These are phyloP conservation scores for Citrullus colocynthis DNA, from an alignment of 306 rosid species.

Conservation along the genomic window DNA sequence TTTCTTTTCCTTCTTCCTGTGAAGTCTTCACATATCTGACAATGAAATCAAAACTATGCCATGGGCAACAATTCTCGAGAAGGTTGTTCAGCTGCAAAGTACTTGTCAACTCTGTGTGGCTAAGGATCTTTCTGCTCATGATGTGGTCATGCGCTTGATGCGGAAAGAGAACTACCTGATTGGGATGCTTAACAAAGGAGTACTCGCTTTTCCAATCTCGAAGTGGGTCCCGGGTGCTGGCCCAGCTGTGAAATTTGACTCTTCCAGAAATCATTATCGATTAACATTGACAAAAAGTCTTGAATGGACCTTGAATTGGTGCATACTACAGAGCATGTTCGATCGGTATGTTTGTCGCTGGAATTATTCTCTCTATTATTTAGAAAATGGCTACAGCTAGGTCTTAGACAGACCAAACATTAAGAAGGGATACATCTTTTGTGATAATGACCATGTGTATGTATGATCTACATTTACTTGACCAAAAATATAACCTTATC, in stretches of 20 bases:
- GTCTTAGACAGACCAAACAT: background rate
- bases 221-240: constrained; percentile 87
- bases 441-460: background rate
- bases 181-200: constrained; percentile 90
- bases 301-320: constrained; percentile 97
- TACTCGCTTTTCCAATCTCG: constrained; percentile 85
- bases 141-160: constrained; percentile 87
- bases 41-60: constrained; percentile 86
- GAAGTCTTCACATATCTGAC: constrained; percentile 79
- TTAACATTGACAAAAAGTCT: constrained; percentile 74
- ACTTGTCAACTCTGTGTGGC: constrained; percentile 66
- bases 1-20: constrained; percentile 13
- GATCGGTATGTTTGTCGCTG: constrained; percentile 53
- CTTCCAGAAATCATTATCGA: constrained; percentile 35
- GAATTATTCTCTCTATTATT: background rate
- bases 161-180: constrained; percentile 93
- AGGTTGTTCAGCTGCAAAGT: constrained; percentile 65
- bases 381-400: background rate
- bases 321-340: constrained; percentile 94
- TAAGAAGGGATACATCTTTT: background rate
- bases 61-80: constrained; percentile 83
- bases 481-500: background rate
- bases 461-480: background rate
- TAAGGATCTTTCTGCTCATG: constrained; percentile 85
- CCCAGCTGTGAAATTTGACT: constrained; percentile 44